A percentile compares a stretch with the other conserved stretches of the same genome.
phyloP scores from a whole-genome alignment of 495 filamentous ascomycete species.

The Xylaria scruposa region DNA sequence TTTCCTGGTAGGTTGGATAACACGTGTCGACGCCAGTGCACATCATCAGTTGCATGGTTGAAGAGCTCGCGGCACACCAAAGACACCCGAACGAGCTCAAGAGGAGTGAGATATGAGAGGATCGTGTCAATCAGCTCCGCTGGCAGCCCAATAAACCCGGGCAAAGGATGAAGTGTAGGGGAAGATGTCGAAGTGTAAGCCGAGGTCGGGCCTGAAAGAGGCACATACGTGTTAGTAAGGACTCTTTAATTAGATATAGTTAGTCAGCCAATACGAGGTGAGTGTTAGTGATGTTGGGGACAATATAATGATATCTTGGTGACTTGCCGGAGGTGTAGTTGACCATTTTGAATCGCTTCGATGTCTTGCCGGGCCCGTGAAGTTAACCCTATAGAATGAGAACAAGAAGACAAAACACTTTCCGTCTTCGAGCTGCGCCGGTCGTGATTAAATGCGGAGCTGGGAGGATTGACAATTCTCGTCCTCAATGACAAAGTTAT shows the following conservation, averaged over 20 bases:
- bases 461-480: background rate
- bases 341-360: conserved; percentile 1
- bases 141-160: conserved; percentile 45
- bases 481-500: background rate
- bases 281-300: background rate
- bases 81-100: conserved; percentile 62
- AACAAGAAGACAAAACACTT: background rate
- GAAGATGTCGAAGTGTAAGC: background rate
- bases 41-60: conserved; percentile 59
- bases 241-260: background rate
- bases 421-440: background rate
- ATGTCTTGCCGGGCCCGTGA: background rate
- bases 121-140: conserved; percentile 68
- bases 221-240: background rate
- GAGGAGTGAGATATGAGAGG: conserved; percentile 63
- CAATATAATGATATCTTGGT: background rate
- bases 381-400: background rate
- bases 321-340: conserved; percentile 11
- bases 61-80: conserved; percentile 62
- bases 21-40: conserved; percentile 68
- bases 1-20: conserved; percentile 65
- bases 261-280: background rate
- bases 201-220: background rate
- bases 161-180: background rate
- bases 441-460: conserved; percentile 7